These are phyloP conservation scores for Coffea canephora DNA, from an alignment of 257 asterid species.

Conservation along the genomic window DNA sequence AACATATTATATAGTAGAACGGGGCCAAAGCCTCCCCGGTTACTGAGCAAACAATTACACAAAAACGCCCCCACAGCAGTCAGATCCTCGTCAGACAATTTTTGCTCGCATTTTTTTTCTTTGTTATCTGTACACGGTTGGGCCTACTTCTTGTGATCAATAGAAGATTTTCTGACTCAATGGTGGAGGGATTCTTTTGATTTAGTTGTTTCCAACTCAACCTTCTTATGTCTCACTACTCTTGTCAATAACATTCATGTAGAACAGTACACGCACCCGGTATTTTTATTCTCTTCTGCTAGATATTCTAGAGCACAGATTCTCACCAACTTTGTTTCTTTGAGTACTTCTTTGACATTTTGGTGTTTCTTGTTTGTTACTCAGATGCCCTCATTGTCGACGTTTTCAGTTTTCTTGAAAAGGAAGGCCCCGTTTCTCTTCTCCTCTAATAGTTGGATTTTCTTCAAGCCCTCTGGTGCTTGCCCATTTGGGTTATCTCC, in stretches of 20 bases:
- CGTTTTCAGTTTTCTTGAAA: slow-evolving; percentile 17
- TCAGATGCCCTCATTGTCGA: slow-evolving; percentile 17
- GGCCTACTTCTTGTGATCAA: background rate
- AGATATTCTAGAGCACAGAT: slow-evolving; percentile 21
- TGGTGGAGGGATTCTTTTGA: background rate
- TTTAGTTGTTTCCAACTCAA: background rate
- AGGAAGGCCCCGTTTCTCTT: slow-evolving; percentile 15
- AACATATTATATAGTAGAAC: slow-evolving; percentile 17
- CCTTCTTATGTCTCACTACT: background rate
- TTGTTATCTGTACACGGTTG: background rate
- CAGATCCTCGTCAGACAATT: background rate
- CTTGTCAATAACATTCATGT: background rate
- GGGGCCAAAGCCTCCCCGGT: slow-evolving; percentile 25
- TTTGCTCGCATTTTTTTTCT: background rate
- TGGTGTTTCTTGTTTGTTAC: slow-evolving; percentile 37
- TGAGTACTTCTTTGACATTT: slow-evolving; percentile 20
- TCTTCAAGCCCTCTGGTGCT: slow-evolving; percentile 12
- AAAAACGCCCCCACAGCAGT: background rate
- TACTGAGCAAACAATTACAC: background rate
- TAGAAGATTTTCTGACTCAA: background rate
- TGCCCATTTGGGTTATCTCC: slow-evolving; percentile 21
- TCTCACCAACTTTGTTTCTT: slow-evolving; percentile 34
- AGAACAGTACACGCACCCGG: background rate
- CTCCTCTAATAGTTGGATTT: slow-evolving; percentile 14
- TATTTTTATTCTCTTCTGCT: too few relatives aligned